Evolutionary conservation across 768 basidiomycete genomes (phyloP).

Genomic region (Mycena rosella): DNA sequence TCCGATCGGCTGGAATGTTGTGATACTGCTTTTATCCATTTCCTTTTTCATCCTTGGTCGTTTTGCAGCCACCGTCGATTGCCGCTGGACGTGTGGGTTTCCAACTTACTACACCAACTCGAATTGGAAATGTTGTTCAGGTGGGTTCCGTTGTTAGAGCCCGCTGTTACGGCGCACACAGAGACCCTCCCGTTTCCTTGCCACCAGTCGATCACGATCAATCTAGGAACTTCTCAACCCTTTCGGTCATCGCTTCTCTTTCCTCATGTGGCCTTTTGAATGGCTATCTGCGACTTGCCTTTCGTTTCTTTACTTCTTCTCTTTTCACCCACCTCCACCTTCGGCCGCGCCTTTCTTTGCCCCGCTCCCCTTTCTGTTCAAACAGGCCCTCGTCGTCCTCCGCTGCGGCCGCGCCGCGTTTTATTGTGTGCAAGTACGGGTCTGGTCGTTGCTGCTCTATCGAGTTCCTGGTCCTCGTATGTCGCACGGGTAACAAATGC

Average conservation of each 20-base stretch:
- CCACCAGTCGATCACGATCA: constrained; percentile 35
- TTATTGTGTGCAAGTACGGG: neutral
- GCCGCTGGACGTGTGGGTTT: too few relatives aligned
- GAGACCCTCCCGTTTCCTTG: constrained; percentile 11
- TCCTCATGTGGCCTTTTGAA: constrained; percentile 28
- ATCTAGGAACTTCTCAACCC: constrained; percentile 27
- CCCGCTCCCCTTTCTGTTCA: neutral
- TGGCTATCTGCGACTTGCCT: constrained; percentile 13
- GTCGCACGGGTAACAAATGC: neutral
- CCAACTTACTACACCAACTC: too few relatives aligned
- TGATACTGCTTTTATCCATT: neutral
- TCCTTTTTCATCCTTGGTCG: neutral
- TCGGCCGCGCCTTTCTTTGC: constrained; percentile 20
- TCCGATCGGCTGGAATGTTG: too few relatives aligned
- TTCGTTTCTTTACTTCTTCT: constrained; percentile 20
- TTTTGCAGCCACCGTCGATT: too few relatives aligned
- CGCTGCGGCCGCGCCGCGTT: constrained; percentile 35
- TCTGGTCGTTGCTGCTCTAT: neutral
- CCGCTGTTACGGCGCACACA: too few relatives aligned
- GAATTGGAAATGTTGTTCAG: too few relatives aligned
- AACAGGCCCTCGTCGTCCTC: constrained; percentile 3
- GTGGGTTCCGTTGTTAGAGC: too few relatives aligned
- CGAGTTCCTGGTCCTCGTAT: too few relatives aligned
- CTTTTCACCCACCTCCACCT: neutral
- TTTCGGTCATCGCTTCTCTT: constrained; percentile 25